A percentile compares a stretch with the other conserved stretches of the same genome.
Evolutionary conservation across 2,329 filamentous ascomycete species (phyloP).

Genomic region (Dothidotthia symphoricarpi): DNA sequence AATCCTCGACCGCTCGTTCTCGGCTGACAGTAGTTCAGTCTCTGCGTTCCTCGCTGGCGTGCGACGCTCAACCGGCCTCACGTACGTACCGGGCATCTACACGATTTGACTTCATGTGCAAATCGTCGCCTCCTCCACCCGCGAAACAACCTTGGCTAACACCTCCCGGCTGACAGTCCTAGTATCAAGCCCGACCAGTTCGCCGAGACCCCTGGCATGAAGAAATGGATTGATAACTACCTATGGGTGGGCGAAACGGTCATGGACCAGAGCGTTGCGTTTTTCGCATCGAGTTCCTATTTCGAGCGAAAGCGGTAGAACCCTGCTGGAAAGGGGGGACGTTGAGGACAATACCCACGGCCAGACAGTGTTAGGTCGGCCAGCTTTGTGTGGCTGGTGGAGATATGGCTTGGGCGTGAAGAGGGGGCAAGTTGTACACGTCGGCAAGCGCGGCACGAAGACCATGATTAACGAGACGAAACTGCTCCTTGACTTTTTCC

Average conservation of each 20-base stretch:
- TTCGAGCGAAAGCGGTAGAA: constrained; percentile 76
- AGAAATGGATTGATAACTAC: constrained; percentile 90
- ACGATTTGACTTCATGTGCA: constrained; percentile 2
- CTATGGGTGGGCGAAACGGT: constrained; percentile 94
- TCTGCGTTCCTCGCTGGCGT: constrained; percentile 96
- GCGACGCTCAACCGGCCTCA: constrained; percentile 94
- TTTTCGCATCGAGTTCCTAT: constrained; percentile 82
- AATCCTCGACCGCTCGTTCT: constrained; percentile 6
- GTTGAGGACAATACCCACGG: too few species aligned
- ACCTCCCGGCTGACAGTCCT: constrained; percentile 48
- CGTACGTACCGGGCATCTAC: constrained; percentile 61
- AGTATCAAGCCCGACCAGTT: constrained; percentile 88
- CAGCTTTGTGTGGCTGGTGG: not conserved
- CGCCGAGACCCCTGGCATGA: constrained; percentile 77
- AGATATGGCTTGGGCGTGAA: not conserved
- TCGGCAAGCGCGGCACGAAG: not conserved
- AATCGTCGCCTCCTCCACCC: not conserved
- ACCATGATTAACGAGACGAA: not conserved
- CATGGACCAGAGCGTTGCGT: constrained; percentile 94
- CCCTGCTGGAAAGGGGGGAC: not conserved
- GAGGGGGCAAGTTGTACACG: not conserved
- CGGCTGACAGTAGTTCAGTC: constrained; percentile 54
- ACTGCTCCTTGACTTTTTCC: constrained; percentile 1
- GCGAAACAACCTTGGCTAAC: constrained; percentile 14
- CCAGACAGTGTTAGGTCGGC: too few species aligned